A percentile compares a stretch with the other conserved stretches of the same genome.
These are phyloP conservation scores for Pyropia yezoensis DNA, from an alignment of 23 red algal species.

Conservation along the genomic window DNA sequence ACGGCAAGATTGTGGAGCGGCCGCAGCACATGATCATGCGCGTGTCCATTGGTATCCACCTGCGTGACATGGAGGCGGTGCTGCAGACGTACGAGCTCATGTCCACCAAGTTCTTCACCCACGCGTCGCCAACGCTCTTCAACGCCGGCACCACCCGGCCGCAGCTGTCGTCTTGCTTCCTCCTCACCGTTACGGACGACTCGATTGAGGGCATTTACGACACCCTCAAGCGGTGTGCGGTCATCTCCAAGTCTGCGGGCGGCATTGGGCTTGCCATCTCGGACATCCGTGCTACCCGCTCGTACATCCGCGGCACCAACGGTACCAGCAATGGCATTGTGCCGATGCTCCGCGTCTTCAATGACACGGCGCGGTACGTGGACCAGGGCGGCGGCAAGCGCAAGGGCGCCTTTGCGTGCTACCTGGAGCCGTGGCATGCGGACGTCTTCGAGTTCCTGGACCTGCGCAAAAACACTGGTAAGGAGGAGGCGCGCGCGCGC, in stretches of 20 bases:
- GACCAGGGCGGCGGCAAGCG: slow-evolving; percentile 98
- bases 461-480: slow-evolving; percentile 96
- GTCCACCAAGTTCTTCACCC: slow-evolving; percentile 92
- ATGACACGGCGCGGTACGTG: slow-evolving; percentile 98
- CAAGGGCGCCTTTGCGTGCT: slow-evolving; percentile 96
- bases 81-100: slow-evolving; percentile 88
- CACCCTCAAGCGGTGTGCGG: slow-evolving; percentile 97
- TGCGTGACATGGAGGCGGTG: slow-evolving; percentile 68
- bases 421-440: slow-evolving; percentile 98
- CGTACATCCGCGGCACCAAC: slow-evolving; percentile 97
- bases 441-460: slow-evolving; percentile 98
- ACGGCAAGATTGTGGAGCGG: slow-evolving; percentile 90
- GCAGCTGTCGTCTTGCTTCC: slow-evolving; percentile 92
- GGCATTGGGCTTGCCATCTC: slow-evolving; percentile 91
- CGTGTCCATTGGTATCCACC: slow-evolving; percentile 88
- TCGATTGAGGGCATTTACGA: slow-evolving; percentile 99
- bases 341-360: slow-evolving; percentile 98
- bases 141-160: slow-evolving; percentile 90
- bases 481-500: slow-evolving; percentile 92
- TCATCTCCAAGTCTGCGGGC: slow-evolving; percentile 91
- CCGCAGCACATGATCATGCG: slow-evolving; percentile 99
- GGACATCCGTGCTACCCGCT: slow-evolving; percentile 77
- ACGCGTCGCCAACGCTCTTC: slow-evolving; percentile 95
- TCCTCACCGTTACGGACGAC: slow-evolving; percentile 98
- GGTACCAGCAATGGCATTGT: slow-evolving; percentile 96